Base-by-base conservation (phyloP, 306 rosid species). In the Cicer pinnatifidum region DNA sequence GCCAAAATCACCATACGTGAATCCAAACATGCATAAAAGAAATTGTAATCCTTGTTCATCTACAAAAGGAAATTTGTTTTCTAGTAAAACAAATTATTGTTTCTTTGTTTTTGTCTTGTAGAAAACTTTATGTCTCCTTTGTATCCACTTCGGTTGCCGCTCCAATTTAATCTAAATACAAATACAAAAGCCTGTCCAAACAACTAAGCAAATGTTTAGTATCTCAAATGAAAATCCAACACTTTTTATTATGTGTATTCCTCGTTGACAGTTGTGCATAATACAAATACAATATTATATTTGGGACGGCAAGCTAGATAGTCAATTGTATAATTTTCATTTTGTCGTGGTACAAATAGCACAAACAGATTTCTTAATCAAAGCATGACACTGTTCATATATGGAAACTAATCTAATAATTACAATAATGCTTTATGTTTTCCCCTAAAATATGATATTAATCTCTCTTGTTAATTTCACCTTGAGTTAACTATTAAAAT, bases 291-390 rank as follows among this genome's bases (percentile, higher is more conserved):
- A 7, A 41, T 6, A 41, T 40, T 23, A 56, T 67, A 9, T 41
- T 13, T 54, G 5, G 81, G 84, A 77, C 85, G 87, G 87, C 87
- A 69, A 80, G 44, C 44, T 47, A 73, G 48, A 40, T 67, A 65
- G 9, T 20, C 20, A 62, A 48, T 71, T 9, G 69, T 33, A 50
- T 38, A 33, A 16, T 41, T 75, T 52, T 58, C 6, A 41, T 37
- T 45, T 63, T 64, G 57, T 28, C n/a, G 17, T 43, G 51, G 45
- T 41, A 39, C 15, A 65, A 65, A 63, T 51, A 33, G 28, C 63
- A 65, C 43, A 37, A 54, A 33, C 9, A 11, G 35, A 43, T 5
- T 62, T 39, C 15, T 16, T 38, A 39, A 39, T 39, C 33, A 38
- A 62, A 35, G 33, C 6, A 38, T 12, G 11, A 7, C 46, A 58